Base-by-base conservation (phyloP, 257 asterid species). In the Lithospermum erythrorhizon region DNA sequence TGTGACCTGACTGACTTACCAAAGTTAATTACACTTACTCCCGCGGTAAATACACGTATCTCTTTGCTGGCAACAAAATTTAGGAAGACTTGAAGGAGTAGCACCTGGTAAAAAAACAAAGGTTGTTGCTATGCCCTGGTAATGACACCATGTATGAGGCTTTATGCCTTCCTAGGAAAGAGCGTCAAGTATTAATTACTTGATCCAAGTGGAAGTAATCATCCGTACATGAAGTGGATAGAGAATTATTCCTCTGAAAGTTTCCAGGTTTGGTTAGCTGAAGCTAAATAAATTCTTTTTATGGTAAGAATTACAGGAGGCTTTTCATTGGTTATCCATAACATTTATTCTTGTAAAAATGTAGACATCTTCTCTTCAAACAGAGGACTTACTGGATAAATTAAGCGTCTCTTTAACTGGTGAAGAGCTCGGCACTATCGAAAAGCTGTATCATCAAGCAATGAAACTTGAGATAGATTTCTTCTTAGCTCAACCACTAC, bases 131-230 rank as follows among this genome's bases (percentile, higher is more conserved):
- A 93, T 68, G 80, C n/a, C n/a, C n/a, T n/a, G n/a, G n/a, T 70
- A 66, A 80, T 93, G 94, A 73, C 95, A 67, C 97, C 99, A 65
- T 85, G 90, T 81, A 76, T 82, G 86, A 85, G 88, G 86, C 91
- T 93, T 61, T 83, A 89, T 79, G 89, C 95, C 76, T 79, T 78
- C 73, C 69, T 93, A 8, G 96, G 64, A 79, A 84, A 85, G 87
- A 87, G 82, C 57, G 87, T 63, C 72, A 60, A 72, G 67, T 78
- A n/a, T n/a, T n/a, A n/a, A 47, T 73, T 73, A 66, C 73, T 71
- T 64, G 73, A 68, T 64, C 63, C 76, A 52, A 47, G 58, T 65
- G 72, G 67, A 62, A 75, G 64, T 65, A 53, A 63, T 79, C 97
- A 93, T 83, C 87, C 80, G 48, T 93, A 86, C 69, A 74, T 68